These are phyloP conservation scores for Colletotrichum filicis DNA, from an alignment of 2,329 filamentous ascomycete genomes.

Conservation along the genomic window DNA sequence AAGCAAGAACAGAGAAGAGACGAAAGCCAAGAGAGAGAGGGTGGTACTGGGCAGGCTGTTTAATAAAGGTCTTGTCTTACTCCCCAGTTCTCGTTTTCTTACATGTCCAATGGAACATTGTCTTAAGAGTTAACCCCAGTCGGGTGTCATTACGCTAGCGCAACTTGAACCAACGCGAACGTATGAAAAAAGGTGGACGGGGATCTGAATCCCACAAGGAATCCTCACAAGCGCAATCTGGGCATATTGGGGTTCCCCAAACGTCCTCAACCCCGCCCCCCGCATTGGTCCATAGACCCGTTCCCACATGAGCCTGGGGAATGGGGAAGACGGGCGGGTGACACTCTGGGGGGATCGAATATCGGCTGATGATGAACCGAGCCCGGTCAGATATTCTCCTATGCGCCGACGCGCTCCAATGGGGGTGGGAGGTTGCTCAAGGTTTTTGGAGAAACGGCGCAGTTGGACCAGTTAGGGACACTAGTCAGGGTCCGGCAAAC, in stretches of 20 bases:
- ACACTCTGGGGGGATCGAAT: slow-evolving; percentile 9
- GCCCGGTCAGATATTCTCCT: slow-evolving; percentile 8
- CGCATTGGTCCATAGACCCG: slow-evolving; percentile 6
- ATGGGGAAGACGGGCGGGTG: background rate
- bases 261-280: slow-evolving; percentile 21
- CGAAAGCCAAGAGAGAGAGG: background rate
- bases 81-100: background rate
- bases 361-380: slow-evolving; percentile 27
- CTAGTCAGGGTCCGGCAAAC: background rate
- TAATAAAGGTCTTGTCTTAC: slow-evolving; percentile 22
- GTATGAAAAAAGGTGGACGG: background rate
- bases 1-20: background rate
- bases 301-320: slow-evolving; percentile 24
- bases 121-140: background rate
- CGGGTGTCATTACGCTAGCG: background rate
- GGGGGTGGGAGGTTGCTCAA: background rate
- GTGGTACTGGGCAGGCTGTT: slow-evolving; percentile 9
- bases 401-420: slow-evolving; percentile 30
- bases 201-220: slow-evolving; percentile 11
- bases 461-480: background rate
- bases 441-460: background rate
- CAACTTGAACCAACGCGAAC: slow-evolving; percentile 18
- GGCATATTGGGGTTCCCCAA: slow-evolving; percentile 10
- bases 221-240: slow-evolving; percentile 20
- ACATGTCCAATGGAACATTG: background rate